These are phyloP conservation scores for Sindora glabra DNA, from an alignment of 306 rosid genomes.

Conservation along the genomic window DNA sequence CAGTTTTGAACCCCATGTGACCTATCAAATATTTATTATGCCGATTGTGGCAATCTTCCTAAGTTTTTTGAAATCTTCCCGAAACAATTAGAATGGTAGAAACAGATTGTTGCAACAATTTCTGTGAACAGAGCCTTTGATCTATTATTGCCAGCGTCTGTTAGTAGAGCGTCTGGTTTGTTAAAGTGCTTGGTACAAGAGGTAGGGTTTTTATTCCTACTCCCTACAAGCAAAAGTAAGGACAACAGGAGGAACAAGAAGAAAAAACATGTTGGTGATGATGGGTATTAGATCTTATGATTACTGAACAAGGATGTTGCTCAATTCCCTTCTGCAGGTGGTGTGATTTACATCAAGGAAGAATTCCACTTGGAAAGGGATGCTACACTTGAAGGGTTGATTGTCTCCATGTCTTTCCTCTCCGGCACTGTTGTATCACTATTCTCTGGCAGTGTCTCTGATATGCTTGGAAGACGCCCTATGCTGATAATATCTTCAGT, in stretches of 20 bases:
- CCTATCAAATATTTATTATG: neutral
- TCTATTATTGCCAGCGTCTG: too few relatives aligned
- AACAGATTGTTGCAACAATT: too few relatives aligned
- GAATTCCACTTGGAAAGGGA: constrained; percentile 60
- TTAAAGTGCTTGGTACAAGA: too few relatives aligned
- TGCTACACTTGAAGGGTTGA: constrained; percentile 85
- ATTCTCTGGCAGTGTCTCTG: constrained; percentile 75
- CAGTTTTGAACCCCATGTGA: neutral
- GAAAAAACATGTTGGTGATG: too few relatives aligned
- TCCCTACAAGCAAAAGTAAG: too few relatives aligned
- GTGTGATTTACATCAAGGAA: constrained; percentile 69
- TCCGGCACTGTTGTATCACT: constrained; percentile 81
- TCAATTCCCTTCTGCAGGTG: constrained; percentile 50
- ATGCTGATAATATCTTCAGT: constrained; percentile 66
- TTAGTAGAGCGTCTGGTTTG: too few relatives aligned
- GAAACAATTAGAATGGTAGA: neutral
- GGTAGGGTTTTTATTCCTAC: too few relatives aligned
- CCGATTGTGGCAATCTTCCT: neutral
- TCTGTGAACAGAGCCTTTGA: too few relatives aligned
- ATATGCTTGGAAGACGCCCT: constrained; percentile 85
- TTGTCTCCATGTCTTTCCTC: constrained; percentile 79
- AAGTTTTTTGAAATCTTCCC: neutral
- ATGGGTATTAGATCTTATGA: neutral
- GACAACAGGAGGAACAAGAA: too few relatives aligned
- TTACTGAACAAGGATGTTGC: constrained; percentile 4